Conservation (phyloP, 257 asterid species). For the Solanum tarapatanum region DNA sequence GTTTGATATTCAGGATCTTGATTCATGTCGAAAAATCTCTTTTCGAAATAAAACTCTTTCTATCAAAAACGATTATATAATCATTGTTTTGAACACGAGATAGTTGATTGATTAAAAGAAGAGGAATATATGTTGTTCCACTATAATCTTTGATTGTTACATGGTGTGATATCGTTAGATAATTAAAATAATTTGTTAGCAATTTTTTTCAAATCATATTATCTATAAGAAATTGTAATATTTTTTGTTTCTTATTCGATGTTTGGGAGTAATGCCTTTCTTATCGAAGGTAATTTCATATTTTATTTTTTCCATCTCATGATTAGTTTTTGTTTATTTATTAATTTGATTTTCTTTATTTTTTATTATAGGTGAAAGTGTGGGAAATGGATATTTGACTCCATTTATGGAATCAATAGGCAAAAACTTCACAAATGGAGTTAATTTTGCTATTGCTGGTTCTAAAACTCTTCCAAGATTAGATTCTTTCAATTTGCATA, state of each 20-base stretch:
- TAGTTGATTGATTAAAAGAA: neutral
- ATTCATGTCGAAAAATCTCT: fast-evolving
- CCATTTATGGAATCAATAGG: constrained; percentile 35
- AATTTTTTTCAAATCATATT: too few species aligned
- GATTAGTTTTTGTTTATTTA: neutral
- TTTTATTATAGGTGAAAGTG: constrained; percentile 25
- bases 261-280: neutral
- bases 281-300: neutral
- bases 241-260: neutral
- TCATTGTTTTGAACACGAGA: neutral
- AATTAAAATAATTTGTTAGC: too few species aligned
- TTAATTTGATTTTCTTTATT: neutral
- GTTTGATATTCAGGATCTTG: fast-evolving
- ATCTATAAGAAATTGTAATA: too few species aligned
- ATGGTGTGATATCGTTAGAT: neutral
- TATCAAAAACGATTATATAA: neutral
- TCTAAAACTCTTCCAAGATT: constrained; percentile 22
- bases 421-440: constrained; percentile 31
- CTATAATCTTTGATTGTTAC: neutral
- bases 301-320: neutral
- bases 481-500: constrained; percentile 14
- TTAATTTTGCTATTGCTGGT: constrained; percentile 33
- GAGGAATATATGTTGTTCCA: too few species aligned
- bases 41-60: neutral
- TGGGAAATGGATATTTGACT: constrained; percentile 24